Evolutionary conservation across 176 grass and related monocot genomes (phyloP).

Genomic region (Musa beccarii): DNA sequence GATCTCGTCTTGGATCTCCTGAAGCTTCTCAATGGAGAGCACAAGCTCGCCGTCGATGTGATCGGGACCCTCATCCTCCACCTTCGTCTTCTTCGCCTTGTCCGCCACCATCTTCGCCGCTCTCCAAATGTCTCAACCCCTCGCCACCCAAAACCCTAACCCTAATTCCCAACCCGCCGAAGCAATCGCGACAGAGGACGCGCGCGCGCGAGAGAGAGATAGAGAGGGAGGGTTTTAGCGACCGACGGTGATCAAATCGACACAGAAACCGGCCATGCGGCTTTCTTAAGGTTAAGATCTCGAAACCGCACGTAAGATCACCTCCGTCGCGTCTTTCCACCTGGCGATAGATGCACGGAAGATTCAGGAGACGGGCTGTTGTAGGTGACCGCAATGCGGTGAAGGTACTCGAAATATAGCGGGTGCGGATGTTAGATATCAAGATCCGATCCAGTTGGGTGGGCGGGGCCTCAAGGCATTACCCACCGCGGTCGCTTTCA

Average conservation of each 20-base stretch:
- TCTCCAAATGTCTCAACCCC: neutral
- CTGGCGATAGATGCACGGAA: neutral
- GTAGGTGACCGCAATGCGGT: neutral
- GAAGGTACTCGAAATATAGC: neutral
- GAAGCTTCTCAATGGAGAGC: conserved; percentile 15
- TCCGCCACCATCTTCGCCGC: conserved; percentile 1
- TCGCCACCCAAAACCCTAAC: neutral
- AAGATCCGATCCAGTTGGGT: no score
- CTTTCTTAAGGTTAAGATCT: neutral
- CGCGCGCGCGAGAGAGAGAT: neutral
- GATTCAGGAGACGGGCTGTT: neutral
- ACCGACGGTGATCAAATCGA: neutral
- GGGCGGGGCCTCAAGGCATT: no score
- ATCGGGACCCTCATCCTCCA: conserved; percentile 7
- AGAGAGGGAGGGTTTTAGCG: neutral
- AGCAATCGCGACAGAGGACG: neutral
- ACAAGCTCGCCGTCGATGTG: conserved; percentile 15
- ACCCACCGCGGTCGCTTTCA: no score
- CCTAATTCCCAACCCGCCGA: neutral
- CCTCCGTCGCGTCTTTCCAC: neutral
- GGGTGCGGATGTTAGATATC: no score
- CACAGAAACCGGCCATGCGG: neutral
- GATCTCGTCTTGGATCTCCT: conserved; percentile 19
- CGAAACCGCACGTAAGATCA: neutral
- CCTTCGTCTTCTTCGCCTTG: conserved; percentile 17